Evolutionary conservation across 805 yeast genomes (phyloP), one percentile per base, ranked within the genome.

Genomic region (Yarrowia sp.): DNA sequence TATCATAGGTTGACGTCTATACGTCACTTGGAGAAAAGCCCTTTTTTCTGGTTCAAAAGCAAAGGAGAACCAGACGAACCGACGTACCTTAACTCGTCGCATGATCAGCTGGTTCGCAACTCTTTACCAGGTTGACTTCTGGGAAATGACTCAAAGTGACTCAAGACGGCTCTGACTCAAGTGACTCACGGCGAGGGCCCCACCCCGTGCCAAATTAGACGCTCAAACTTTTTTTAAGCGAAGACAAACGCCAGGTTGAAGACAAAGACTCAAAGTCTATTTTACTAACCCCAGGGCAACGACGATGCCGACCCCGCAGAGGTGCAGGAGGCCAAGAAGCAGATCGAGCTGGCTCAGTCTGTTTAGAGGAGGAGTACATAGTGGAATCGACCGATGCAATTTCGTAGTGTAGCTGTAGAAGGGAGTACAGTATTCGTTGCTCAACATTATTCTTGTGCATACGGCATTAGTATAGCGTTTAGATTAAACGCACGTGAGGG

Each of bases 311-410:
- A 54, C 46, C 61, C 61, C 17, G 11, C 61, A 7, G 61, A 54
- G 22, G 61, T 54, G 14, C n/a, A 54, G 61, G 61, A 54, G 19
- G 61, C 61, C 35, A 54, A 54, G 61, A 54, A 54, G 46, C 61
- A 54, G 61, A 54, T 54, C 26, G 61, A 54, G 61, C 61, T 36
- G 46, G 61, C 61, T 38, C 26, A 14, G 26, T 54, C 33, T 33
- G 58, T 4, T 16, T 28, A 43, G 19, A 26, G 10, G 38, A 3
- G 7, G 11, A n/a, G 12, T 22, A 44, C 1, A 2, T 14, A 44
- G 11, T 28, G 30, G 30, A n/a, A n/a, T n/a, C n/a, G n/a, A n/a
- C n/a, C n/a, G n/a, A n/a, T n/a, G n/a, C n/a, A n/a, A n/a, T n/a
- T n/a, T n/a, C n/a, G n/a, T n/a, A n/a, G n/a, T n/a, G n/a, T n/a